phyloP scores from a whole-genome alignment of 2,329 filamentous ascomycete species.

The Fusarium sp. region DNA sequence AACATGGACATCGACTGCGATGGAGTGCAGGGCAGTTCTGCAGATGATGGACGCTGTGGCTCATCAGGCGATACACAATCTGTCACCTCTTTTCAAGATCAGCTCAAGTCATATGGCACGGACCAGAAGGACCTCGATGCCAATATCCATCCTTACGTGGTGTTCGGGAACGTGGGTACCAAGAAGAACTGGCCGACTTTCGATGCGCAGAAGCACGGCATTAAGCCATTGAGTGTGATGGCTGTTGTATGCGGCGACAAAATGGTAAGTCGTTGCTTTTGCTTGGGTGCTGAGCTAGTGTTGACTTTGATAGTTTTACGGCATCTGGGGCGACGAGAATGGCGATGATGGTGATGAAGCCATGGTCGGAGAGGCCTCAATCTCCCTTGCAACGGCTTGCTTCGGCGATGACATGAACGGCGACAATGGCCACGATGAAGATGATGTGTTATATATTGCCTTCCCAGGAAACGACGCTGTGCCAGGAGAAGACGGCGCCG shows the following conservation, averaged over 20 bases:
- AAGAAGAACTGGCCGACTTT: conserved; percentile 53
- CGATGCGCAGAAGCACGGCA: conserved; percentile 54
- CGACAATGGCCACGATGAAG: conserved; percentile 64
- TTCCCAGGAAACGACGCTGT: conserved; percentile 69
- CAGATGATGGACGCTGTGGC: conserved; percentile 59
- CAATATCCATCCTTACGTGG: conserved; percentile 64
- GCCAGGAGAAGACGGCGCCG: conserved; percentile 63
- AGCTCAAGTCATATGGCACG: conserved; percentile 52
- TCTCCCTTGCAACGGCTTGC: conserved; percentile 68
- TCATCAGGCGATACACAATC: conserved; percentile 58
- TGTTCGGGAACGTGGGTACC: conserved; percentile 61
- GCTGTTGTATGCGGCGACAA: conserved; percentile 65
- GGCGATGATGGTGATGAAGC: conserved; percentile 61
- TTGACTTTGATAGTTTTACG: conserved; percentile 59
- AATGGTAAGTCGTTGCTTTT: conserved; percentile 49
- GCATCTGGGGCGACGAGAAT: conserved; percentile 72
- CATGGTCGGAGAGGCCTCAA: conserved; percentile 67
- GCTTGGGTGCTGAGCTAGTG: rapidly evolving
- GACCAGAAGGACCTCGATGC: conserved; percentile 59
- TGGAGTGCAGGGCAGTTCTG: conserved; percentile 57
- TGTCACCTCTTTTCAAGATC: conserved; percentile 60
- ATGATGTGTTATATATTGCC: conserved; percentile 72
- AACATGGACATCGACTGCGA: conserved; percentile 72
- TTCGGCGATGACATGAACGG: conserved; percentile 66
- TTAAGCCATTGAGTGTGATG: conserved; percentile 65